Conservation (phyloP, 208 protist genomes). For the Leishmania lainsoni region DNA sequence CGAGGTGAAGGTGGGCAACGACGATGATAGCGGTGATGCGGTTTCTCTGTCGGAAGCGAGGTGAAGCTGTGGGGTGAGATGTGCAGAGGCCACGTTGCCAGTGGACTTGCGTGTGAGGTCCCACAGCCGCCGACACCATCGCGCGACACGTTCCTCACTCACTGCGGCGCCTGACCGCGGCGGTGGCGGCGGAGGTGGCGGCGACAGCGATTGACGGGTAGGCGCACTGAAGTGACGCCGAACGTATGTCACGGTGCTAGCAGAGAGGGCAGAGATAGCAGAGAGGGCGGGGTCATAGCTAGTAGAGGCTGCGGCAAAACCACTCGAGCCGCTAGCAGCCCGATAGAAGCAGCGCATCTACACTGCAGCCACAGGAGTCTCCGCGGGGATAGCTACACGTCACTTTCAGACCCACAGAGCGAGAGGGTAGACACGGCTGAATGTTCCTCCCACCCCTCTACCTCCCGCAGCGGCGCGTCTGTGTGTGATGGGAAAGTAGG, state of each 20-base stretch:
- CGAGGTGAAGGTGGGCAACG: not conserved
- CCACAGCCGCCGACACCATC: slow-evolving; percentile 78
- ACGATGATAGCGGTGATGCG: not conserved
- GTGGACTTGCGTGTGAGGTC: slow-evolving; percentile 33
- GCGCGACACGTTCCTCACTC: slow-evolving; percentile 62
- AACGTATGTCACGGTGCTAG: not conserved
- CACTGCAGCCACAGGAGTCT: not conserved
- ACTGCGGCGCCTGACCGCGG: slow-evolving; percentile 12
- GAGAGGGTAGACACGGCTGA: not conserved
- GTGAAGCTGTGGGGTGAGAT: slow-evolving; percentile 13
- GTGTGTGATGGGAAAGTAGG: not conserved
- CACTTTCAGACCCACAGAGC: not conserved
- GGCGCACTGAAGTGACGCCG: not conserved
- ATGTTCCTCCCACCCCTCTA: not conserved
- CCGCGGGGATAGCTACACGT: slow-evolving; percentile 12
- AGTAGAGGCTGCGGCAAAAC: not conserved
- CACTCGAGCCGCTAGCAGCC: not conserved
- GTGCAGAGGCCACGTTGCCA: not conserved
- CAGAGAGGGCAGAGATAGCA: not conserved
- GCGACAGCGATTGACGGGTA: not conserved
- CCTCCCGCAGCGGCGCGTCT: not conserved
- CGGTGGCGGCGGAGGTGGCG: not conserved
- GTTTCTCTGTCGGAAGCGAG: not conserved
- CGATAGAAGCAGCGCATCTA: not conserved
- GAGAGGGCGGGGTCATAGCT: not conserved